Percentiles rank a stretch among this genome's conserved stretches.
phyloP scores from a whole-genome alignment of 306 rosid species.

The Quercus dentata region DNA sequence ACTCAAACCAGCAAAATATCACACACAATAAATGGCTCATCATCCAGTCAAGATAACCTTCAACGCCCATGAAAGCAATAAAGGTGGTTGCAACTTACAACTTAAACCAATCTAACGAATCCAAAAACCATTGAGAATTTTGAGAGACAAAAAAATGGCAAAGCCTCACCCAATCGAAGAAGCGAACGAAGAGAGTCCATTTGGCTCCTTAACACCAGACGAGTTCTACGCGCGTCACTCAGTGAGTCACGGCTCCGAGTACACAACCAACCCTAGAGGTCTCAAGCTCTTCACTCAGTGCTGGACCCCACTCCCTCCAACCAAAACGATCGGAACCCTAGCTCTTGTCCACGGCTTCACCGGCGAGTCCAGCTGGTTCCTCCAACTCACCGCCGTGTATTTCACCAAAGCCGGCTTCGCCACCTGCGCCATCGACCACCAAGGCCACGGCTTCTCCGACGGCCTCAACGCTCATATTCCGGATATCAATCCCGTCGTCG shows the following conservation, averaged over 20 bases:
- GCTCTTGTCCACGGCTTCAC: slow-evolving; percentile 89
- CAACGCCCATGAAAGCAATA: no score
- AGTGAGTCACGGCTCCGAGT: slow-evolving; percentile 68
- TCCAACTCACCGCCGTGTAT: slow-evolving; percentile 82
- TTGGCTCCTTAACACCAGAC: slow-evolving; percentile 58
- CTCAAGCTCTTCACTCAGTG: slow-evolving; percentile 85
- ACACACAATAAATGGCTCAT: no score
- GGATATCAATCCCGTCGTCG: slow-evolving; percentile 82
- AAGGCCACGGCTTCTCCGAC: slow-evolving; percentile 97
- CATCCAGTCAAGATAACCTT: no score
- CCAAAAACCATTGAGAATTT: no score
- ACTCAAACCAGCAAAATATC: no score
- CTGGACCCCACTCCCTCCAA: slow-evolving; percentile 83
- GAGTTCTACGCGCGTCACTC: slow-evolving; percentile 81
- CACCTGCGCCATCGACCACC: slow-evolving; percentile 92
- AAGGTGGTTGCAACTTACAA: no score
- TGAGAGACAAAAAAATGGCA: slow-evolving; percentile 28
- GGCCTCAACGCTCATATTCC: slow-evolving; percentile 85
- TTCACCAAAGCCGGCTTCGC: slow-evolving; percentile 79
- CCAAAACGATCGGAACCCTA: slow-evolving; percentile 44
- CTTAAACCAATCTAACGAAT: no score
- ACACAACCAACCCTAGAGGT: slow-evolving; percentile 64
- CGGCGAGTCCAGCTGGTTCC: slow-evolving; percentile 95
- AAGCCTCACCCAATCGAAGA: slow-evolving; percentile 77
- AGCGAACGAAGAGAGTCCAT: slow-evolving; percentile 77